Conservation (phyloP, 108 stramenopile genomes). For the Nannochloropsis salina region DNA sequence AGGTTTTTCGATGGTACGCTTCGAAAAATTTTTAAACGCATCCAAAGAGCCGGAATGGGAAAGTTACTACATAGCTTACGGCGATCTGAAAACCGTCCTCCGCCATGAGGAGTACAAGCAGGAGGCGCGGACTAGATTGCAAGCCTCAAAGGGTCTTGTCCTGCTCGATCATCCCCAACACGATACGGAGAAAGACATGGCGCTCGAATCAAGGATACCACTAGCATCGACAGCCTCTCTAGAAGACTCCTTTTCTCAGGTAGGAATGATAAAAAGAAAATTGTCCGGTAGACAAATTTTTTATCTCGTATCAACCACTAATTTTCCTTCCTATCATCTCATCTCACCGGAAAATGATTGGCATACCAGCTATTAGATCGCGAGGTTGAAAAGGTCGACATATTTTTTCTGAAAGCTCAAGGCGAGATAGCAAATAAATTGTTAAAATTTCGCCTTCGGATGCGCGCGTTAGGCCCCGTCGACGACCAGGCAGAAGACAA, state of each 20-base stretch:
- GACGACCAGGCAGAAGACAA: not conserved
- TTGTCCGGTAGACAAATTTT: not conserved
- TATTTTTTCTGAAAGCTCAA: slow-evolving; percentile 36
- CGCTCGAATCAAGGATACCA: not conserved
- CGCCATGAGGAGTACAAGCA: not conserved
- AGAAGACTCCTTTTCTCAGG: slow-evolving; percentile 6
- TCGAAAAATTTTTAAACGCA: not conserved
- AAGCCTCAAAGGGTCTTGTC: not conserved
- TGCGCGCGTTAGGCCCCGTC: not conserved
- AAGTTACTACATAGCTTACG: not conserved
- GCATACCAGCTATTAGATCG: not conserved
- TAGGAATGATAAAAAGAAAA: not conserved
- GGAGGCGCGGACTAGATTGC: not conserved
- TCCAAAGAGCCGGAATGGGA: slow-evolving; percentile 14
- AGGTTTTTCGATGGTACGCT: not conserved
- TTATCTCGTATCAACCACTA: not conserved
- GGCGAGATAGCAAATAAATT: slow-evolving; percentile 29
- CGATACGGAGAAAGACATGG: not conserved
- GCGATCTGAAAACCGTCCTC: not conserved
- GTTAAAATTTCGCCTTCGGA: not conserved
- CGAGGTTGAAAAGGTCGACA: slow-evolving; percentile 42
- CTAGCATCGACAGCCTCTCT: not conserved
- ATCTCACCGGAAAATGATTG: not conserved
- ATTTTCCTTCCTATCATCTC: not conserved
- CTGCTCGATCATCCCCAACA: not conserved